Conservation (phyloP, 2,329 filamentous ascomycete species). For the Arthrobotrys iridis region DNA sequence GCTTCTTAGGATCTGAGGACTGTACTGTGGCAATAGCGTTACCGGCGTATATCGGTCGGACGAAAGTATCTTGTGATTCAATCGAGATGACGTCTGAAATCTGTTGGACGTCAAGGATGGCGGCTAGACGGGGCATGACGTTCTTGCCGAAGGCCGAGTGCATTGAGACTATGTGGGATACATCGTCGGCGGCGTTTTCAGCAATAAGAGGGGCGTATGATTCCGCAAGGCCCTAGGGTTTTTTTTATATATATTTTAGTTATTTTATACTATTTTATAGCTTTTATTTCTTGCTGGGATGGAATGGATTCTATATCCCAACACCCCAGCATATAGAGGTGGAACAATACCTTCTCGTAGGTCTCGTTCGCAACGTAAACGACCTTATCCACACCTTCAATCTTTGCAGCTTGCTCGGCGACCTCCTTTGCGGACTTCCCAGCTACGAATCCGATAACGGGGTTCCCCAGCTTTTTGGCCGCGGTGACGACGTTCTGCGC, state of each 20-base stretch:
- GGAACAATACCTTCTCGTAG: constrained; percentile 81
- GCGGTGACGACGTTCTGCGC: constrained; percentile 88
- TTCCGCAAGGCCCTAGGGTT: constrained; percentile 80
- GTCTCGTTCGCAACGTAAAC: constrained; percentile 86
- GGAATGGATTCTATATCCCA: constrained; percentile 11
- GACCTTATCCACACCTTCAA: constrained; percentile 90
- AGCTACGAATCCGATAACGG: constrained; percentile 86
- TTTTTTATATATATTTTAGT: constrained; percentile 1
- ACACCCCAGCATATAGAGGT: background rate
- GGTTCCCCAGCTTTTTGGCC: constrained; percentile 83
- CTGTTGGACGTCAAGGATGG: constrained; percentile 89
- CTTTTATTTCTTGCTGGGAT: background rate
- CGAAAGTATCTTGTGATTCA: constrained; percentile 90
- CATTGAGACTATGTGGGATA: constrained; percentile 87
- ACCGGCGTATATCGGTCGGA: constrained; percentile 95
- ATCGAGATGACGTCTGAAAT: constrained; percentile 90
- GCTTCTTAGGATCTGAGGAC: constrained; percentile 82
- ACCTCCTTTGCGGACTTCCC: constrained; percentile 78
- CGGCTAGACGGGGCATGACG: constrained; percentile 87
- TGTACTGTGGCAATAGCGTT: constrained; percentile 97
- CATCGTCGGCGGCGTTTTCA: constrained; percentile 95
- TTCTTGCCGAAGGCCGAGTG: constrained; percentile 98
- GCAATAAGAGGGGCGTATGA: constrained; percentile 92
- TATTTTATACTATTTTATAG: constrained; percentile 3
- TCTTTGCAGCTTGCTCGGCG: constrained; percentile 86